A percentile compares a stretch with the other conserved stretches of the same genome.
Conservation (phyloP, 768 basidiomycete genomes). For the Boletus rufocinnamomeus region DNA sequence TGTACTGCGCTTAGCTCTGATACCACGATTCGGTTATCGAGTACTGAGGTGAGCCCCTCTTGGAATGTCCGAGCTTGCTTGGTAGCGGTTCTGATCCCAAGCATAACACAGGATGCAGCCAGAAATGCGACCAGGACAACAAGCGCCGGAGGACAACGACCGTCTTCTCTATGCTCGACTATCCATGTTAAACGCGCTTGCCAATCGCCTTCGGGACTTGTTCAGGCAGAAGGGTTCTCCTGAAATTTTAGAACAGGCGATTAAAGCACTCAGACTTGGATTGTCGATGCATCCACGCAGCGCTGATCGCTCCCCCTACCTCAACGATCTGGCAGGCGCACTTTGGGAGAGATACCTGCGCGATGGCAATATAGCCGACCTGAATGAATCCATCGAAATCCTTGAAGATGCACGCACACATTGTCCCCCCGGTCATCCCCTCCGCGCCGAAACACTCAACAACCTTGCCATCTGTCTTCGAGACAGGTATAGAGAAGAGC, state of each 20-base stretch:
- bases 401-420: neutral
- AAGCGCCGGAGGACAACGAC: neutral
- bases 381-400: conserved; percentile 7
- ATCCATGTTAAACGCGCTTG: neutral
- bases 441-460: conserved; percentile 12
- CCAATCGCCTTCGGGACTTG: neutral
- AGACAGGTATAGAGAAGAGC: conserved; percentile 1
- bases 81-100: neutral
- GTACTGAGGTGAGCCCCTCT: too few relatives aligned
- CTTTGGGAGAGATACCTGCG: conserved; percentile 2
- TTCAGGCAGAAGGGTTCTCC: neutral
- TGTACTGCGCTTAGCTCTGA: too few relatives aligned
- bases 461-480: conserved; percentile 13
- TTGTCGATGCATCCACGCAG: conserved; percentile 1
- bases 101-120: too few relatives aligned
- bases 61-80: neutral
- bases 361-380: conserved; percentile 1
- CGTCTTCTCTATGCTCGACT: neutral
- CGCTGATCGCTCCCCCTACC: neutral
- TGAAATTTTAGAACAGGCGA: neutral
- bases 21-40: too few relatives aligned
- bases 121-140: neutral
- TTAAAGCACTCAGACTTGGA: neutral
- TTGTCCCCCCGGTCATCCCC: conserved; percentile 1
- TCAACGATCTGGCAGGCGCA: conserved; percentile 11